phyloP scores from a whole-genome alignment of 306 rosid genomes.

The Potentilla sterilis region DNA sequence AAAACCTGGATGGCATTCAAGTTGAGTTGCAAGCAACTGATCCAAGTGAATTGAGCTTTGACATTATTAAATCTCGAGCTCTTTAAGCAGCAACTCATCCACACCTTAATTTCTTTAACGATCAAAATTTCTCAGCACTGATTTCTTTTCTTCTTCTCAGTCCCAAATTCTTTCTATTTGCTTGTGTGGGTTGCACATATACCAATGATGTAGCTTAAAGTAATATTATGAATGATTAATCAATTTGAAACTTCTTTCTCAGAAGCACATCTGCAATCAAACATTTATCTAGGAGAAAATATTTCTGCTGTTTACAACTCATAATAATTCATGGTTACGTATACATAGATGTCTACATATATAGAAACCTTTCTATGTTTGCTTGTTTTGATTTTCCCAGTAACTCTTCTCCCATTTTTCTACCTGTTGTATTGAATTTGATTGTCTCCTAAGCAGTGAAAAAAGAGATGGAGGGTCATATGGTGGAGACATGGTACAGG shows the following conservation, averaged over 20 bases:
- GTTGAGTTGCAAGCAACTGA: slow-evolving; percentile 72
- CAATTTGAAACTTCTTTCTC: neutral
- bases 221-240: slow-evolving; percentile 25
- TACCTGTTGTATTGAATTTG: slow-evolving; percentile 41
- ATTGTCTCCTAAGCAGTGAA: slow-evolving; percentile 35
- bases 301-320: neutral
- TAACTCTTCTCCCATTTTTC: slow-evolving; percentile 51
- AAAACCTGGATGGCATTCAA: slow-evolving; percentile 70
- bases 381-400: slow-evolving; percentile 41
- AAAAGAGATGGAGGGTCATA: slow-evolving; percentile 60
- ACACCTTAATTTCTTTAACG: neutral
- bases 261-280: neutral
- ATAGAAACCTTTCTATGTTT: slow-evolving; percentile 26
- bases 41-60: slow-evolving; percentile 69
- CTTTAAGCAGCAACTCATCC: slow-evolving; percentile 29
- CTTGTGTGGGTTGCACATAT: slow-evolving; percentile 20
- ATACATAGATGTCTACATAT: slow-evolving; percentile 1
- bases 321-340: neutral
- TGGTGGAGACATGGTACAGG: slow-evolving; percentile 73
- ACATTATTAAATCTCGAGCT: slow-evolving; percentile 53
- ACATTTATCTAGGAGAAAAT: too few species aligned
- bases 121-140: neutral
- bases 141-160: neutral
- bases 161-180: neutral
- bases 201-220: slow-evolving; percentile 19